Evolutionary conservation across 192 early-diverging fungal genomes (phyloP), one percentile per base, ranked within the genome.

Genomic region (Geranomyces variabilis): DNA sequence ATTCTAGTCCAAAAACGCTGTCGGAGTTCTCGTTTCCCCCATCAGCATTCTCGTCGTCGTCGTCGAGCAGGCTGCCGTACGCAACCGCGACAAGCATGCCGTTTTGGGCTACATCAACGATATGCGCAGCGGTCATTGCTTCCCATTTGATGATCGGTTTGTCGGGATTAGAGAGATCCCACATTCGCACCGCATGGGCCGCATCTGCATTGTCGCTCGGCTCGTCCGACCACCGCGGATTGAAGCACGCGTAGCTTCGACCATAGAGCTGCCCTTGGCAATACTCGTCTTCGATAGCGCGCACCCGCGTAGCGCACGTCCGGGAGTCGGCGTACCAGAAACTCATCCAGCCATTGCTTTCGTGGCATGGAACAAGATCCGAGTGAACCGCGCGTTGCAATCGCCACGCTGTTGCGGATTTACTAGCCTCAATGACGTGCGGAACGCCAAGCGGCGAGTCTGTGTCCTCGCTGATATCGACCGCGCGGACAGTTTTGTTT

Each of bases 101-200:
- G 36, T 73, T 73, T 6, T 29, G 22, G 9, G 71, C 71, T 4
- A 73, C 63, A 29, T 73, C 71, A 0, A 73, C 71, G 14, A 73
- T 43, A 28, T 73, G 71, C 17, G n/a, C 14, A 6, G 71, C 63
- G 7, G 43, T 22, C 10, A 9, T 14, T 1, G 57, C 64, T 19
- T 56, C 57, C 71, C 71, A 75, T 21, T 12, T n/a, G 26, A 66
- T 22, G 17, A 5, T 14, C 9, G 73, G 53, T 9, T 22, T 36
- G 22, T 29, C 12, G 13, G 73, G 58, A 19, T 34, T 17, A 29
- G 12, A n/a, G 12, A 68, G 7, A 26, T 31, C 29, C 58, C 59
- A 70, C 1, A 70, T 33, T n/a, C 69, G 69, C 7, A 70, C 69
- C 15, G 28, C 31, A 33, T 34, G 31, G 33, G 57, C 41, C 19